Base-by-base conservation (phyloP, 768 basidiomycete species). In the Boletus huronensis region DNA sequence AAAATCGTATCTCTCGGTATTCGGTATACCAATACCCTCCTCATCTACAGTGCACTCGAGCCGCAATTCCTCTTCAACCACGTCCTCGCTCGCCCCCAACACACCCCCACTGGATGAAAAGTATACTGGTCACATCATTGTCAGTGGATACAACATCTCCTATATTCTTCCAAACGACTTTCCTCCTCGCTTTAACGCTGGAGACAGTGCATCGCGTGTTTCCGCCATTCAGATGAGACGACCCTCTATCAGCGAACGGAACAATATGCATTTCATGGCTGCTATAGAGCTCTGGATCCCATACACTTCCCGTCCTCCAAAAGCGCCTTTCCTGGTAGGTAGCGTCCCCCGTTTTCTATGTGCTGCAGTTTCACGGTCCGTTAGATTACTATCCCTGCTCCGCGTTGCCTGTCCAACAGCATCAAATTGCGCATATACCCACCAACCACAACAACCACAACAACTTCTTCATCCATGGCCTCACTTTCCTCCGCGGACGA, bases 241-340 rank as follows among this genome's bases (percentile, higher is more conserved):
- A 23, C 62, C 75, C 11, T 87, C 87, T 11, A 58, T 87, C 50
- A 57, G 62, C 48, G 86, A 87, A 48, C 80, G 78, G 51, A 81
- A 77, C 48, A 75, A 74, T 35, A 76, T 82, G 44, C 85, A 90
- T 43, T 91, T 90, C 68, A 87, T 92, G 86, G 90, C 85, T 14
- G 90, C 84, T 3, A 79, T 92, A 48, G 87, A 89, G 56, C 77
- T 92, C 70, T 83, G 82, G 79, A 79, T 87, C 23, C 90, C 90
- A 6, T 88, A 81, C 53, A 65, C 82, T 21, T 82, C 81, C 5
- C 78, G 73, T 48, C 90, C 90, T 40, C 87, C 88, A 13, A 77
- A 80, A 54, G 82, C 82, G 31, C 90, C 90, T n/a, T 92, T 82
- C 71, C 72, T 90, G 58, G 89, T 89, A 59, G 39, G 81, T 71